These are phyloP conservation scores for Globisporangium yorkense DNA, from an alignment of 352 stramenopile species.

Conservation along the genomic window DNA sequence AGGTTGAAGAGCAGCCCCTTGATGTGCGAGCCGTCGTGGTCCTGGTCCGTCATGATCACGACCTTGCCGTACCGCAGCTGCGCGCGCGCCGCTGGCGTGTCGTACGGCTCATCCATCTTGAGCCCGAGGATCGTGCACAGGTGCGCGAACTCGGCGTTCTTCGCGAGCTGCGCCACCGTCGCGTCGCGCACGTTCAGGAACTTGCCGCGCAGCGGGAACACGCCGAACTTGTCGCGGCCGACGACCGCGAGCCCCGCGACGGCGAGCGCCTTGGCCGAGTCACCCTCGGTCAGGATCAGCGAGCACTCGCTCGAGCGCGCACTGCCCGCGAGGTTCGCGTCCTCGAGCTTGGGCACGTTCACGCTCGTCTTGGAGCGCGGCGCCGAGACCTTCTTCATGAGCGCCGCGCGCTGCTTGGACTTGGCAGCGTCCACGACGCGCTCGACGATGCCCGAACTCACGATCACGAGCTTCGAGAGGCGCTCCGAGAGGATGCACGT, in stretches of 20 bases:
- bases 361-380: constrained; percentile 61
- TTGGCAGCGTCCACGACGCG: constrained; percentile 89
- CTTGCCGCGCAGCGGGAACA: constrained; percentile 98
- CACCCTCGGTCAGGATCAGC: constrained; percentile 99
- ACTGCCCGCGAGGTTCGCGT: constrained; percentile 96
- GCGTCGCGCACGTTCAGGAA: constrained; percentile 89
- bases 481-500: constrained; percentile 91
- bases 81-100: constrained; percentile 83
- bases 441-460: constrained; percentile 95
- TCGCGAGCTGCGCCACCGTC: constrained; percentile 79
- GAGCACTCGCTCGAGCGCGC: constrained; percentile 89
- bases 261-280: constrained; percentile 98
- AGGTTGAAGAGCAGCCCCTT: constrained; percentile 99
- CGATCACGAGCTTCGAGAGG: constrained; percentile 93
- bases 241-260: constrained; percentile 98
- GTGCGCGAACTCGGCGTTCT: constrained; percentile 95
- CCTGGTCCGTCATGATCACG: constrained; percentile 99
- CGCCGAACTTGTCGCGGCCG: constrained; percentile 97
- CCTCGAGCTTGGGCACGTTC: constrained; percentile 98
- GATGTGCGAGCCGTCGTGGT: constrained; percentile 98
- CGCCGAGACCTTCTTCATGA: constrained; percentile 89
- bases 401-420: constrained; percentile 91
- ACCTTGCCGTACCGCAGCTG: constrained; percentile 97
- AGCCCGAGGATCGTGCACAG: constrained; percentile 97
- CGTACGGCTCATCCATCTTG: constrained; percentile 95